phyloP scores from a whole-genome alignment of 2,329 filamentous ascomycete species.

The Didymella arachidicola region DNA sequence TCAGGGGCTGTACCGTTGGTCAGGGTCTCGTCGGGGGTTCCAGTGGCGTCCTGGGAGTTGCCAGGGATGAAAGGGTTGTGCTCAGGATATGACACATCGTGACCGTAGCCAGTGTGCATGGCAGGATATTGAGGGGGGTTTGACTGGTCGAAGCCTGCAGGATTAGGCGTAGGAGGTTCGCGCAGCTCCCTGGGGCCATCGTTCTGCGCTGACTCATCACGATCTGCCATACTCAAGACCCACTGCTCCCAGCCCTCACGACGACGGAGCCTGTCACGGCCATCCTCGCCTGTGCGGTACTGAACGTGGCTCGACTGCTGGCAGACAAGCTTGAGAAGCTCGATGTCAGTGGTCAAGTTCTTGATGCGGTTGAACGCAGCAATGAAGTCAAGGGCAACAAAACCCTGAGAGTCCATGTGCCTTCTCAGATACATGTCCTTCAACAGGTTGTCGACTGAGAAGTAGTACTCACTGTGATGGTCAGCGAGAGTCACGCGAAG shows the following conservation, averaged over 20 bases:
- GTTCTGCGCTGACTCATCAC: slow-evolving; percentile 76
- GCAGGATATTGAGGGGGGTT: slow-evolving; percentile 41
- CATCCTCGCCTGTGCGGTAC: slow-evolving; percentile 76
- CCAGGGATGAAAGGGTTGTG: slow-evolving; percentile 42
- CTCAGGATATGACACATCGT: slow-evolving; percentile 36
- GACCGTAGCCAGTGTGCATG: slow-evolving; percentile 34
- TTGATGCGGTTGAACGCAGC: slow-evolving; percentile 87
- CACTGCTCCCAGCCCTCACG: slow-evolving; percentile 81
- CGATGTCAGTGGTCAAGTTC: slow-evolving; percentile 73
- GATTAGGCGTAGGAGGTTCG: slow-evolving; percentile 51
- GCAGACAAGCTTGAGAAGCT: slow-evolving; percentile 77
- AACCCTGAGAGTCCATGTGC: slow-evolving; percentile 95
- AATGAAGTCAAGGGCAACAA: slow-evolving; percentile 81
- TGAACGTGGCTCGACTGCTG: slow-evolving; percentile 77
- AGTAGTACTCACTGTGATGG: slow-evolving; percentile 83
- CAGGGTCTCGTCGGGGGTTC: slow-evolving; percentile 23
- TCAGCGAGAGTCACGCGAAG: slow-evolving; percentile 35
- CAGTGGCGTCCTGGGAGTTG: slow-evolving; percentile 24
- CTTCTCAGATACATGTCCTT: slow-evolving; percentile 89
- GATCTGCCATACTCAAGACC: slow-evolving; percentile 74
- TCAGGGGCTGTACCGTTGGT: slow-evolving; percentile 34
- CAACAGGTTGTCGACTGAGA: slow-evolving; percentile 93
- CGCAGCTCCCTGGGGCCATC: slow-evolving; percentile 67
- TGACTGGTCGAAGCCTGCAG: slow-evolving; percentile 46
- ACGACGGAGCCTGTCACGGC: slow-evolving; percentile 78